Base-by-base conservation (phyloP, 2,329 filamentous ascomycete genomes). In the Sporothrix pallida region DNA sequence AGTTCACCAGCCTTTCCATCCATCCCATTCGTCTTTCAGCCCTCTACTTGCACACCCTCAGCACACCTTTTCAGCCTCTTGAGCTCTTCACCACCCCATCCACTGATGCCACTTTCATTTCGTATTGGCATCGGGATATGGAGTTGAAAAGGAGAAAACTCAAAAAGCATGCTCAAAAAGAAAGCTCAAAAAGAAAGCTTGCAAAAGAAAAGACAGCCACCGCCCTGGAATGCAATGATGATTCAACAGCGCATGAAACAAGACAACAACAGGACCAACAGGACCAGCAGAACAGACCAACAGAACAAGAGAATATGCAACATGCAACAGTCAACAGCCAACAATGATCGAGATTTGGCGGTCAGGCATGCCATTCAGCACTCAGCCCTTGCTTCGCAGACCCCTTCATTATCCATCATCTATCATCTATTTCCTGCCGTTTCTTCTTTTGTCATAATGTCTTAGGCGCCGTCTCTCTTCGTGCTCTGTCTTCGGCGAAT, bases 191-290 rank as follows among this genome's bases (percentile, higher is more conserved):
- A 15, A 23, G 20, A 23, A 17, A 60, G 26, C 23, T 26, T 26
- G 23, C 23, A 42, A 42, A 62, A 60, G 23, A 17, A 17, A 17
- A 60, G 5, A 62, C n/a, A 58, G 10, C 3, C n/a, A 23, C n/a
- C n/a, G 17, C 58, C 46, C 15, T 50, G 63, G 63, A 52, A 68
- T 50, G 63, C 26, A 37, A 68, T 37, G 31, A 26, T 50, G 65
- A 31, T 31, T 68, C 65, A 20, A 23, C 65, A 68, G 8, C 65
- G 46, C 65, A 68, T 52, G 23, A 68, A 46, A 68, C 65, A 52
- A 52, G 65, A 52, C 65, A 52, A 37, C 54, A 58, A 60, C 3
- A 17, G 10, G 31, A 37, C 31, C 31, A 37, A 5, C 31, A 37
- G 31, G 31, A 37, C 31, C 31, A 37, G 7, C 31, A 37, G 31